Evolutionary conservation across 2,329 filamentous ascomycete genomes (phyloP).

Genomic region (Cladorrhinum sp.): DNA sequence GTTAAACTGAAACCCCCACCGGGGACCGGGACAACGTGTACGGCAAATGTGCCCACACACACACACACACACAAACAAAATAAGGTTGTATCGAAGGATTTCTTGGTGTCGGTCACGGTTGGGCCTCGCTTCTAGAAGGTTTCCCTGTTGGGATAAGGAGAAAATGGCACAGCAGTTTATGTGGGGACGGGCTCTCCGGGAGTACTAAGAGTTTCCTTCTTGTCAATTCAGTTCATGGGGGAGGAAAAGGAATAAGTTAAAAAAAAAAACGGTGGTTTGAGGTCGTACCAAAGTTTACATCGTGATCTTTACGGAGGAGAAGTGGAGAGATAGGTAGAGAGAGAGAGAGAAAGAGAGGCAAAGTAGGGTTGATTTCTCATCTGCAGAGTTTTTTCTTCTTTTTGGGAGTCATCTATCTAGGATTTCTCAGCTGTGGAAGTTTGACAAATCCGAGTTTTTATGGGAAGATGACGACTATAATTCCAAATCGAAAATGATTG

Average conservation of each 20-base stretch:
- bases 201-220: background rate
- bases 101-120: background rate
- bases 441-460: background rate
- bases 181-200: background rate
- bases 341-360: too few species aligned
- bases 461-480: background rate
- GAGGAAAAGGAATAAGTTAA: too few species aligned
- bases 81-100: background rate
- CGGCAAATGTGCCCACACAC: too few species aligned
- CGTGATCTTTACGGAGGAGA: too few species aligned
- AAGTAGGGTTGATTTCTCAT: too few species aligned
- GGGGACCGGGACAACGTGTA: background rate
- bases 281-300: too few species aligned
- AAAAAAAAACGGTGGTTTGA: background rate
- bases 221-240: conserved; percentile 3
- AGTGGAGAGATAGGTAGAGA: too few species aligned
- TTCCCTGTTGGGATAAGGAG: background rate
- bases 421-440: too few species aligned
- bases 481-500: background rate
- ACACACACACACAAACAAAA: too few species aligned
- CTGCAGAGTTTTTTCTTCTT: too few species aligned
- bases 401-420: too few species aligned
- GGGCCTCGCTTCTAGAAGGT: background rate
- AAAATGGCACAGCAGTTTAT: conserved; percentile 1
- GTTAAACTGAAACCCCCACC: background rate